Percentiles rank a stretch among this genome's conserved stretches.
These are phyloP conservation scores for Proliferodiscus dingleyae DNA, from an alignment of 2,329 filamentous ascomycete species.

Conservation along the genomic window DNA sequence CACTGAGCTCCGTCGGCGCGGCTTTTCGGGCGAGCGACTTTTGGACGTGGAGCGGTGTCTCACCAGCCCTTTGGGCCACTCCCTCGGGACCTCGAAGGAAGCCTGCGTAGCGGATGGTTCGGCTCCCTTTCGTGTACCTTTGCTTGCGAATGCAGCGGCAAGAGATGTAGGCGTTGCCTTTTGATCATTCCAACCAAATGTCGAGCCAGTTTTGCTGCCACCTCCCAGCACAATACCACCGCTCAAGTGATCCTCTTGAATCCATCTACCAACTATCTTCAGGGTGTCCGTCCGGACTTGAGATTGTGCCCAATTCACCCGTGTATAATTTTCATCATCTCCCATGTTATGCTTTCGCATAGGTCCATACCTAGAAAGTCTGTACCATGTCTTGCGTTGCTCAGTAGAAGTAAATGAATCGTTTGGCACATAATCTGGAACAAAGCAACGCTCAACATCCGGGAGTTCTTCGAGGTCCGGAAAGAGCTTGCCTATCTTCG, in stretches of 20 bases:
- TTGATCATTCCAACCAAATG: slow-evolving; percentile 58
- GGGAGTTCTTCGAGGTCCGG: slow-evolving; percentile 15
- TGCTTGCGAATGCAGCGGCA: slow-evolving; percentile 21
- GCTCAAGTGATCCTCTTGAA: slow-evolving; percentile 58
- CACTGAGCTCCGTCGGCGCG: slow-evolving; percentile 19
- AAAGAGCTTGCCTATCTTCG: slow-evolving; percentile 26
- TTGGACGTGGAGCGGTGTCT: slow-evolving; percentile 19
- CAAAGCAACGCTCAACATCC: slow-evolving; percentile 23
- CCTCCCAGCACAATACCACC: slow-evolving; percentile 45
- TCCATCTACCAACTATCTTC: slow-evolving; percentile 59
- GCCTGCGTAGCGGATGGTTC: slow-evolving; percentile 6
- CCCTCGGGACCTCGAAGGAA: slow-evolving; percentile 20
- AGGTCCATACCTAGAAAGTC: slow-evolving; percentile 56
- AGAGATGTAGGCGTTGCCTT: slow-evolving; percentile 47
- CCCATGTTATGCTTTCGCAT: slow-evolving; percentile 51
- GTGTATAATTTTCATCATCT: slow-evolving; percentile 55
- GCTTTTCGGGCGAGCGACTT: slow-evolving; percentile 16
- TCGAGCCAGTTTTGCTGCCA: slow-evolving; percentile 41
- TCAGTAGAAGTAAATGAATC: slow-evolving; percentile 51
- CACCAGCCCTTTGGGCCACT: slow-evolving; percentile 24
- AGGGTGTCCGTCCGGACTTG: slow-evolving; percentile 49
- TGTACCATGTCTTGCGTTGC: slow-evolving; percentile 62
- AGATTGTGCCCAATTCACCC: slow-evolving; percentile 54
- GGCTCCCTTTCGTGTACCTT: slow-evolving; percentile 16
- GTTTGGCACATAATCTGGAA: slow-evolving; percentile 24